Evolutionary conservation across 1,284 basidiomycete species (phyloP), one percentile per base, ranked within the genome.

Genomic region (Fomitiporia mediterranea): DNA sequence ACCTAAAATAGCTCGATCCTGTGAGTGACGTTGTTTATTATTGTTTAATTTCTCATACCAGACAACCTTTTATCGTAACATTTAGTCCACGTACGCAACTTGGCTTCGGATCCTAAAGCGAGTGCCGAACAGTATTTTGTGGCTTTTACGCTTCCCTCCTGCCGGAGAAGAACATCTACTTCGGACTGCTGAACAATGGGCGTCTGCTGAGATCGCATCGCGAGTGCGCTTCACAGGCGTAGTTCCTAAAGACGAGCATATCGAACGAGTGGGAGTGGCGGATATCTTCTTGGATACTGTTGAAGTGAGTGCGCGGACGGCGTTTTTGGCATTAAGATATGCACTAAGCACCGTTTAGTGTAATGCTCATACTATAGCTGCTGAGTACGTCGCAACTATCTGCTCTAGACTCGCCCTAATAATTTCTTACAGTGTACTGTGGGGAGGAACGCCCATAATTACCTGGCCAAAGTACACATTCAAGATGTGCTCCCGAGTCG

Each of bases 271-370:
- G 2, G 68, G 80, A 23, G 76, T 81, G 11, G 78, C 79, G 2
- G 82, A 84, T 62, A 69, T 84, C 13, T 80, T 84, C 61, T 69
- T 84, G n/a, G 82, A 84, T 63, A 83, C 83, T 1, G 74, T 74
- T 7, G 83, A 84, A 71, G 79, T 78, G 38, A 25, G 73, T 27
- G 11, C 8, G 7, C 15, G 11, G n/a, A 25, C n/a, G 43, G 15
- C 35, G 55, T 11, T 30, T 23, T 15, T 37, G 9, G 30, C 39
- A 53, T 23, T 51, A 46, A 51, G 32, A 50, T 15, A 4, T 44
- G 7, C n/a, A 40, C 8, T 21, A 28, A 11, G 39, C 44, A 2
- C 19, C 17, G 19, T n/a, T n/a, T 39, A 80, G 77, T 83, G 82
- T 66, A 83, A 80, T 58, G 82, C 82, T 3, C 82, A 84, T 60